Evolutionary conservation across 176 grass and related monocot species (phyloP), one percentile per base, ranked within the genome.

Genomic region (Oryza meyeriana): DNA sequence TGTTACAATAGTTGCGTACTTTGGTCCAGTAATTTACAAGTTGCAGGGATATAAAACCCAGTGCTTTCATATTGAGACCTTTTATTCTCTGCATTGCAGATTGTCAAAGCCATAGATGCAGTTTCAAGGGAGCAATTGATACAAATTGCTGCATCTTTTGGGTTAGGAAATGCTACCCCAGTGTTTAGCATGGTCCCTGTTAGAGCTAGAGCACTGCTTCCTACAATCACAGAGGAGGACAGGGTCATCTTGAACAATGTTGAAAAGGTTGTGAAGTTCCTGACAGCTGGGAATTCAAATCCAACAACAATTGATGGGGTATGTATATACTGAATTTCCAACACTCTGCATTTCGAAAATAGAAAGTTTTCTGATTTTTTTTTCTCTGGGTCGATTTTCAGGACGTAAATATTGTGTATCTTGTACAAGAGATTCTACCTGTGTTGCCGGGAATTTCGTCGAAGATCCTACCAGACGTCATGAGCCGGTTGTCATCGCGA

Each of bases 81-180:
- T 27, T 64, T 64, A 67, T 73, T 80, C 48, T 72, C 13, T 79
- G 45, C 26, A 34, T 14, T 83, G 82, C 64, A 98, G 95, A 79
- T 98, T 66, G 95, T 98, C 50, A 98, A 98, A 87, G 95, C 95
- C 81, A 95, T 98, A 57, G 95, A 98, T 84, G 92, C 95, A 50
- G 68, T 98, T 79, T 98, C 95, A 66, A 90, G 95, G 71, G 95
- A 98, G 65, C 95, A 94, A 50, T 69, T 94, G 75, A 66, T 98
- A 83, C 95, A 93, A 80, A 81, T 95, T 64, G 30, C 84, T 62
- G 79, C 86, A 81, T 72, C 79, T 84, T 82, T 98, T 74, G 95
- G 92, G 62, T 25, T 95, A 67, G 79, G 88, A 74, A 95, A 82
- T 2, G 69, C 76, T 1, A 75, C 82, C 34, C 95, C 92, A 75